Evolutionary conservation across 495 filamentous ascomycete species (phyloP).

Genomic region (Aspergillus homomorphus): DNA sequence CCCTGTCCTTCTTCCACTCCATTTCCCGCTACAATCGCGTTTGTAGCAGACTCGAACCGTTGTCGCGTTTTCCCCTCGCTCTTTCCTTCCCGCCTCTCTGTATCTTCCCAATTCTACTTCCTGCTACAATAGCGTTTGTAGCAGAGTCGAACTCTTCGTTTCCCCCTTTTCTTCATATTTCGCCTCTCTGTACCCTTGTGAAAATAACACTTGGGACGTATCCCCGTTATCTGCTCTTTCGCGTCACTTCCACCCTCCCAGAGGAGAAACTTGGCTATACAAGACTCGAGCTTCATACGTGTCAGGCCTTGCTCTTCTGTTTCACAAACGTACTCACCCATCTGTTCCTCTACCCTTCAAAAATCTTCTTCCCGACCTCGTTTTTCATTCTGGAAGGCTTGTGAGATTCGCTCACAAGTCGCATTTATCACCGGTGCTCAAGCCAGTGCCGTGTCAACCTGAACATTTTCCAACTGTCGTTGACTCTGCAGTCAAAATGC

Average conservation of each 20-base stretch:
- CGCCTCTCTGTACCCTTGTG: not conserved
- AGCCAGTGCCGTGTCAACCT: not conserved
- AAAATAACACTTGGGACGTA: not conserved
- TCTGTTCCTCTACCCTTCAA: not conserved
- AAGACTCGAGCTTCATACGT: not conserved
- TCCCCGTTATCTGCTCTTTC: not conserved
- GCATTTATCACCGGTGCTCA: not conserved
- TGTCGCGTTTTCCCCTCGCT: not conserved
- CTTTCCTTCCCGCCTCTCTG: not conserved
- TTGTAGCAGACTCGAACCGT: not conserved
- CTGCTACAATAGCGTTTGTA: too few relatives aligned
- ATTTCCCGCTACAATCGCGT: not conserved
- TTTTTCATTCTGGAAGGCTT: not conserved
- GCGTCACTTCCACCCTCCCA: not conserved
- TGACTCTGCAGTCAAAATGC: slow-evolving; percentile 18
- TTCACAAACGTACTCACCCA: too few relatives aligned
- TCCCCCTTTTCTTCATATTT: not conserved
- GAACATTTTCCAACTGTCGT: not conserved
- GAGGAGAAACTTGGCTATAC: not conserved
- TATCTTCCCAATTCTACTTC: too few relatives aligned
- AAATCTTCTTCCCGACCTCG: not conserved
- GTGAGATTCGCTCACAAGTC: not conserved
- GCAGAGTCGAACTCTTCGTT: too few relatives aligned
- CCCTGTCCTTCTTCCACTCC: not conserved
- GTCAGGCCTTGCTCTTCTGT: not conserved